Base-by-base conservation (phyloP, 805 yeast genomes). In the Starmerella kuoi region DNA sequence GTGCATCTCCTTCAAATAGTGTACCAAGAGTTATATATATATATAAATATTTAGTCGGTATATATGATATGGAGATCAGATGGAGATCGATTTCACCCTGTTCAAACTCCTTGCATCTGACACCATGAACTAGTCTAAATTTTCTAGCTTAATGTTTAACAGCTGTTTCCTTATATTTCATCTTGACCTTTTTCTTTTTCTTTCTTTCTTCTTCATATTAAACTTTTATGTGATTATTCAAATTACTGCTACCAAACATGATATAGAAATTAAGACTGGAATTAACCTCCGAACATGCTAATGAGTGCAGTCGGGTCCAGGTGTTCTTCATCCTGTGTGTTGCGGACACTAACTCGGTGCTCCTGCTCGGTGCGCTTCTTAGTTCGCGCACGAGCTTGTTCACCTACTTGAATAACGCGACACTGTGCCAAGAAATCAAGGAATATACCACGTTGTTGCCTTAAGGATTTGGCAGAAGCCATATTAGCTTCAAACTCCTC, bases 391-490 rank as follows among this genome's bases (percentile, higher is more conserved):
- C 68, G 69, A 14, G 59, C 48, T 37, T 50, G 51, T 19, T 55
- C 62, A 18, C 51, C 55, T 27, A 53, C 48, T 7, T 54, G 54
- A 42, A 60, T 44, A 5, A 51, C 74, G 48, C 75, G 76, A 18
- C 80, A 73, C 42, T 73, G 68, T 37, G 75, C 70, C n/a, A 87
- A 68, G 57, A 84, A 75, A 47, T 82, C 91, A 46, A 84, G 61
- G 61, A 87, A 71, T 21, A 85, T 76, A 20, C 80, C 76, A 48
- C 94, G 69, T 63, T 85, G 94, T 53, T 82, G 91, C 48, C 86
- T 72, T 51, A 79, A 77, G 70, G 57, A 77, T 72, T 51, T 54
- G n/a, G 84, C 76, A 38, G 69, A 70, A 38, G 74, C 72, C 36
- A 87, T 61, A 30, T 74, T 64, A 14, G 64, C 64, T 55, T 84